A percentile compares a stretch with the other conserved stretches of the same genome.
phyloP scores from a whole-genome alignment of 75 land plant species.

The Larix kaempferi region DNA sequence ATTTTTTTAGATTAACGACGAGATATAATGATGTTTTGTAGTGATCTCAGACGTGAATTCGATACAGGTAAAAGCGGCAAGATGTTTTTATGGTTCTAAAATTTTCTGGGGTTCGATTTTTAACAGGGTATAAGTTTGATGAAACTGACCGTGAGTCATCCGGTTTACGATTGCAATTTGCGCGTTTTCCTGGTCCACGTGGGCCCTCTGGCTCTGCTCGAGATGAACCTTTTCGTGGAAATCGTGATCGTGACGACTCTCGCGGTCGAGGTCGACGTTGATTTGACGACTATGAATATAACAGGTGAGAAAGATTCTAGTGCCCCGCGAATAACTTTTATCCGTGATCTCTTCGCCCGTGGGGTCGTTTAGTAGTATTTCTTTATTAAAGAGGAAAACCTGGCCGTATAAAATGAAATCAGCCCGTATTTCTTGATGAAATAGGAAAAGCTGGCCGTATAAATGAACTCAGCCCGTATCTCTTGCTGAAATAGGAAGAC shows the following conservation, averaged over 20 bases:
- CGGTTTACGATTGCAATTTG: conserved; percentile 68
- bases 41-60: not conserved
- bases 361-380: too few relatives aligned
- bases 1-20: not conserved
- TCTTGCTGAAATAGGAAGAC: too few relatives aligned
- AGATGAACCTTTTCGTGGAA: conserved; percentile 6
- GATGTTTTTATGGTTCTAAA: not conserved
- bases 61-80: not conserved
- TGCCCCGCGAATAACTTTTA: too few relatives aligned
- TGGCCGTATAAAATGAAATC: too few relatives aligned
- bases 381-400: too few relatives aligned
- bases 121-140: conserved; percentile 87
- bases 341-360: too few relatives aligned
- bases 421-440: too few relatives aligned
- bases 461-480: too few relatives aligned
- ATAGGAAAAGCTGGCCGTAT: too few relatives aligned
- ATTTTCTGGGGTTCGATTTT: conserved; percentile 9
- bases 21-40: not conserved
- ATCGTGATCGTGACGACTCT: conserved; percentile 2
- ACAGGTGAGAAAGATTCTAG: too few relatives aligned
- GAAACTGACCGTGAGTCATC: conserved; percentile 69
- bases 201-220: conserved; percentile 11
- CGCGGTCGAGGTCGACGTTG: conserved; percentile 8
- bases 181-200: conserved; percentile 80
- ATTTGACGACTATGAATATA: not conserved